Percentiles rank a stretch among this genome's conserved stretches.
Conservation (phyloP, 768 basidiomycete species). For the Psilocybe azurescens region DNA sequence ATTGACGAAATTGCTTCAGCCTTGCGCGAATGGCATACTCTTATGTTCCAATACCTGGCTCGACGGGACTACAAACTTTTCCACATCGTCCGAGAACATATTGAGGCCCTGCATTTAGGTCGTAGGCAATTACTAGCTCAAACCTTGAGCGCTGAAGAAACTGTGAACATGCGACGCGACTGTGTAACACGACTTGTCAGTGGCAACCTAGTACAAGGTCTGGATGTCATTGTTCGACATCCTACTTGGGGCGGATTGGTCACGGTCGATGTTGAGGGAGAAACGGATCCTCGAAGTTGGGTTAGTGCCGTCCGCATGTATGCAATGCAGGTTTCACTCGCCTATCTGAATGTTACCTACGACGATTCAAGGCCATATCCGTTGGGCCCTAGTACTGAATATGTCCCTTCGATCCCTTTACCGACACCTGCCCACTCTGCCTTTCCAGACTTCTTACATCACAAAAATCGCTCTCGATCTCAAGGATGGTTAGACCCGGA, state of each 20-base stretch:
- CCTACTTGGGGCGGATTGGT: slow-evolving; percentile 90
- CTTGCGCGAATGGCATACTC: slow-evolving; percentile 91
- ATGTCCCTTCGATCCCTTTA: slow-evolving; percentile 47
- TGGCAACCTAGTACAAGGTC: slow-evolving; percentile 89
- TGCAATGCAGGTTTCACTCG: slow-evolving; percentile 83
- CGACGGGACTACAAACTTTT: slow-evolving; percentile 91
- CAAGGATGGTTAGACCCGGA: slow-evolving; percentile 35
- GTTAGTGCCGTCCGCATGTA: slow-evolving; percentile 91
- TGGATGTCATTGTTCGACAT: slow-evolving; percentile 97
- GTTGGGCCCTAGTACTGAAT: slow-evolving; percentile 52
- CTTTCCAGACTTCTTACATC: slow-evolving; percentile 61
- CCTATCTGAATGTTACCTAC: slow-evolving; percentile 68
- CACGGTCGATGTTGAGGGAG: slow-evolving; percentile 88
- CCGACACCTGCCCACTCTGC: slow-evolving; percentile 73
- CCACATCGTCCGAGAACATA: slow-evolving; percentile 83
- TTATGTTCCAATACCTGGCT: slow-evolving; percentile 91
- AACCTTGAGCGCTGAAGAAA: slow-evolving; percentile 88
- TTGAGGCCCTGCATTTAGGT: slow-evolving; percentile 91
- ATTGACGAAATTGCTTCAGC: slow-evolving; percentile 98
- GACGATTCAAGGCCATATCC: slow-evolving; percentile 47
- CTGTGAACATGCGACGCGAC: slow-evolving; percentile 77
- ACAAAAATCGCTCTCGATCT: slow-evolving; percentile 46
- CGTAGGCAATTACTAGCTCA: slow-evolving; percentile 88
- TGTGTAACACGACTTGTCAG: slow-evolving; percentile 88
- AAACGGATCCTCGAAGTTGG: slow-evolving; percentile 82